Base-by-base conservation (phyloP, 2,329 filamentous ascomycete genomes). In the Lecanicillium sp. region DNA sequence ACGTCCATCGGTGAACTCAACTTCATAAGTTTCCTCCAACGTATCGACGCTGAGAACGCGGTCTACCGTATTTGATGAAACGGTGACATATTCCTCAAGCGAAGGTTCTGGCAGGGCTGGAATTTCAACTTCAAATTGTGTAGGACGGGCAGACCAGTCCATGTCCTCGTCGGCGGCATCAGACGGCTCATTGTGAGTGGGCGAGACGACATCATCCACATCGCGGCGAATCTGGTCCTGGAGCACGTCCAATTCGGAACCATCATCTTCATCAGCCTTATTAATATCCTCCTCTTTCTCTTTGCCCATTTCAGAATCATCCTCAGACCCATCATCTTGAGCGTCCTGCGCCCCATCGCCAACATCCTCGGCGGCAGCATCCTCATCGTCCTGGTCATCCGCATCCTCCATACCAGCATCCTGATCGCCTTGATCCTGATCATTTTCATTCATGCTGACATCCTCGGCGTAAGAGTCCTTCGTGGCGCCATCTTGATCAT, bases 1-100 rank as follows among this genome's bases (percentile, higher is more conserved):
- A 42, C 66, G 63, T 20, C 72, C 73, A 53, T 76, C 73, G 24
- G 67, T 66, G 40, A 74, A 75, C 50, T 74, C 71, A 10, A 71
- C 61, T 4, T 55, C 58, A 36, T 69, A 71, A 19, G 58, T 58
- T 8, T 52, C 50, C 12, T 59, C 56, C 1, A 55, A 55, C 1
- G 56, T 51, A 12, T 60, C 52, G 44, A 67, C 56, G 5, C 61
- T 59, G 1, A 64, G 37, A 4, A 77, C 54, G 4, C 54, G 58
- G 29, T 71, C 64, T 12, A 75, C 60, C 2, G 62, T 57, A 27
- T 66, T 58, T 50, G 69, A 74, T 1, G 57, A 53, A 3, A 67
- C 52, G 9, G 48, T 46, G 2, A 48, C 52, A 47, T 70, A 70
- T 30, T 66, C 56, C 1, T 53, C 50, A 35, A 32, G 29, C 7